Evolutionary conservation across 1,284 basidiomycete species (phyloP), one percentile per base, ranked within the genome.

Genomic region (Xerocomus amazonicus): DNA sequence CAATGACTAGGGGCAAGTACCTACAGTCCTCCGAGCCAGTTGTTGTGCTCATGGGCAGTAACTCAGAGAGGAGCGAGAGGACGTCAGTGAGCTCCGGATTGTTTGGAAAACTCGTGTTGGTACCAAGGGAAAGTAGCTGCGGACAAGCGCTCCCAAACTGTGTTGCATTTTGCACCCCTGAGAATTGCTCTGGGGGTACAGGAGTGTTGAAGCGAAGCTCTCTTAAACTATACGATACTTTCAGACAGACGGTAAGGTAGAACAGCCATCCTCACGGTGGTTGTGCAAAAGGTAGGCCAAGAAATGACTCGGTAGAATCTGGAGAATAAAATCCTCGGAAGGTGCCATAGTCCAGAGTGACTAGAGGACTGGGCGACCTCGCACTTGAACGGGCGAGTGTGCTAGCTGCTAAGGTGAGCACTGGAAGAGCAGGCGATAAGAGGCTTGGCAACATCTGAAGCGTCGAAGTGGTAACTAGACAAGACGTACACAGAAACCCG

Each of bases 101-200:
- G 32, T 29, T 16, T 3, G 56, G 50, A 3, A 55, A 36, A 4
- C 37, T n/a, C 23, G 38, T 34, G n/a, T 45, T 48, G 9, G 49
- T 47, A 9, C 9, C 43, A 10, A 56, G 38, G 9, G 28, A 1
- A 26, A 50, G 52, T 40, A 59, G 52, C 38, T 66, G 64, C 12
- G 57, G 54, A 39, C 66, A 68, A 9, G 59, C 54, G 29, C 55
- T 43, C 1, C 60, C 61, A 37, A 47, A 67, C n/a, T 43, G 37
- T 4, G 50, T 53, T 26, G 57, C 57, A 19, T 55, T 50, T 40
- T 49, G 48, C 3, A 52, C 39, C 6, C 59, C 55, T 6, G 35
- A 40, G 36, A 56, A 55, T 17, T 42, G 19, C 42, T 19, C 29
- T 4, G 50, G 53, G n/a, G 45, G 12, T 0, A 31, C 17, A 5